Evolutionary conservation across 352 stramenopile genomes (phyloP).

Genomic region (Phytophthora cryptogea): DNA sequence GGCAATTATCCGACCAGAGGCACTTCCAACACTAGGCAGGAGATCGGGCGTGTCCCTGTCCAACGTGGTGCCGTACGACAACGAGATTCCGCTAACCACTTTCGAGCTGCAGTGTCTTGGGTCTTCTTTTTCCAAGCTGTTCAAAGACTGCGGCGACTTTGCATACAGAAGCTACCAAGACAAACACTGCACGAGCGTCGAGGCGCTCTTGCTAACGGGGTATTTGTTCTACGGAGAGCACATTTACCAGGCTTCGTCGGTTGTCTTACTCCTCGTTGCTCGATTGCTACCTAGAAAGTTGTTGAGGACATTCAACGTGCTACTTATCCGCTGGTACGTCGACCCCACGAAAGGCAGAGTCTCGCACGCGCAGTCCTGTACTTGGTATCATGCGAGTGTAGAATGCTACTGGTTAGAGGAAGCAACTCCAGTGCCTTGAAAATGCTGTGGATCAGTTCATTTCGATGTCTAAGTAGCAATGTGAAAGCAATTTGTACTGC

Average conservation of each 20-base stretch:
- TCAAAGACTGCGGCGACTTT: slow-evolving; percentile 28
- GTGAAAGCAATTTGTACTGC: too few species aligned
- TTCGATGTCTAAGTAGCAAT: too few species aligned
- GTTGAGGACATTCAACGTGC: slow-evolving; percentile 20
- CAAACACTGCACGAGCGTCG: slow-evolving; percentile 13
- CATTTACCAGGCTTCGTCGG: slow-evolving; percentile 15
- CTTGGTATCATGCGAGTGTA: slow-evolving; percentile 16
- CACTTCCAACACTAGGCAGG: background rate
- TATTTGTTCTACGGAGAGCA: slow-evolving; percentile 23
- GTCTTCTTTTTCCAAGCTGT: slow-evolving; percentile 19
- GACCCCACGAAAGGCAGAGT: slow-evolving; percentile 17
- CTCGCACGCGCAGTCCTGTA: slow-evolving; percentile 12
- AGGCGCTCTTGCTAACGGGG: slow-evolving; percentile 18
- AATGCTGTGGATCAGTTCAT: too few species aligned
- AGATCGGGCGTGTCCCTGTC: background rate
- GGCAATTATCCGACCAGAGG: background rate
- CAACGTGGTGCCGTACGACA: background rate
- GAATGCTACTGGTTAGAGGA: slow-evolving; percentile 7
- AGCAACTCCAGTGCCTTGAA: background rate
- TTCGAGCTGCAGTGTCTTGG: slow-evolving; percentile 29
- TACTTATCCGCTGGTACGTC: slow-evolving; percentile 23
- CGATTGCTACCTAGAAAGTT: slow-evolving; percentile 11
- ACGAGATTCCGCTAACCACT: slow-evolving; percentile 1
- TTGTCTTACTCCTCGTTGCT: slow-evolving; percentile 17
- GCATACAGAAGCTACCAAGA: slow-evolving; percentile 9